Conservation (phyloP, 179 eudicot genomes). For the Vitellaria paradoxa region DNA sequence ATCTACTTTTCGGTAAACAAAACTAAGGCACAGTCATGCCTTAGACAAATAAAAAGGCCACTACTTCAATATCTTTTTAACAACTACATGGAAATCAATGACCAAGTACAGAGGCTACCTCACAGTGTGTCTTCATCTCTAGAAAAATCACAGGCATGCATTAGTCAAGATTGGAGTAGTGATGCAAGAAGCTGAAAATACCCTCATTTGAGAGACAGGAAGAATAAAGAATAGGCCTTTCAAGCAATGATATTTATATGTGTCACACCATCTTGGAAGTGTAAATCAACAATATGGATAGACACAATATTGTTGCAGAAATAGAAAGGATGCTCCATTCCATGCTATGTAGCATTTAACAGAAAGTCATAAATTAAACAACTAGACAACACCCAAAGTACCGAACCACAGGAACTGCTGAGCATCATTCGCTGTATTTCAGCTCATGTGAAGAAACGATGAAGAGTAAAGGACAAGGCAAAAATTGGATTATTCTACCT, state of each 20-base stretch:
- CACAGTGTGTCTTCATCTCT: no score
- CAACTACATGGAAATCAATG: no score
- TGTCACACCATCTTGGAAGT: neutral
- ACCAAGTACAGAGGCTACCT: no score
- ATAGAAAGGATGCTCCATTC: neutral
- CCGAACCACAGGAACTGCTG: neutral
- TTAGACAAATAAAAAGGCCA: no score
- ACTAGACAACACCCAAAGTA: neutral
- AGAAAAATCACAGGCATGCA: no score
- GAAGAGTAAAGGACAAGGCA: no score
- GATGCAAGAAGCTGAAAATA: neutral
- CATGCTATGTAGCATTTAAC: neutral
- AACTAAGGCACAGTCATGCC: no score
- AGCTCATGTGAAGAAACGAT: neutral
- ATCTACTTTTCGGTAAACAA: no score
- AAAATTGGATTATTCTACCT: neutral
- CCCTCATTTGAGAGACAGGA: neutral
- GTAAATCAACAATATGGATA: neutral
- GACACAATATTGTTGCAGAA: neutral
- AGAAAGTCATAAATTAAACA: neutral
- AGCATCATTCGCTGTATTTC: conserved; percentile 1
- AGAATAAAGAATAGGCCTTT: neutral
- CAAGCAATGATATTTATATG: neutral
- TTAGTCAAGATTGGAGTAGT: neutral
- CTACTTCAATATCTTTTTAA: no score